phyloP scores from a whole-genome alignment of 345 rosid genomes.

The Turritis glabra region DNA sequence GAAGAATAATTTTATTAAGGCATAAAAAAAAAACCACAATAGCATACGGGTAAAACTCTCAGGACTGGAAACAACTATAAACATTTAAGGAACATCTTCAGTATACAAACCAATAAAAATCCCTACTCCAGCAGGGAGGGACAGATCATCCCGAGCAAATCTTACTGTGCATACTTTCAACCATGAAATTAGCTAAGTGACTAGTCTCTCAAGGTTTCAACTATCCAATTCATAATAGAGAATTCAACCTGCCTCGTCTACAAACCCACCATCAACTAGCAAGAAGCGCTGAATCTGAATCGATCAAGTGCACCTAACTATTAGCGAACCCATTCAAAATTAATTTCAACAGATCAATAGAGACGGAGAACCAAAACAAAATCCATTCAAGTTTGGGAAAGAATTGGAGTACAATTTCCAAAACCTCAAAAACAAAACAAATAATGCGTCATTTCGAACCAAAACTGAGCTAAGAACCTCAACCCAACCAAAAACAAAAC shows the following conservation, averaged over 20 bases:
- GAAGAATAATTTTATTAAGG: constrained; percentile 8
- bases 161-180: neutral
- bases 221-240: neutral
- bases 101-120: neutral
- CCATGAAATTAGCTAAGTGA: constrained; percentile 21
- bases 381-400: neutral
- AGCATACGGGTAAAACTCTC: neutral
- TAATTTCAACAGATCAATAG: neutral
- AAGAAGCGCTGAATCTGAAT: neutral
- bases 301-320: constrained; percentile 22
- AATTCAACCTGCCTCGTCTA: neutral
- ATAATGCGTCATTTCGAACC: neutral
- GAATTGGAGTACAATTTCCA: neutral
- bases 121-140: neutral
- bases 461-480: constrained; percentile 7
- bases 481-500: neutral
- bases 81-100: neutral
- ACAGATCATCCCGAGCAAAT: neutral
- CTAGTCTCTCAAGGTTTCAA: neutral
- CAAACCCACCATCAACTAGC: neutral
- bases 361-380: neutral
- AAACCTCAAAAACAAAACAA: constrained; percentile 18
- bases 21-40: neutral
- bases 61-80: neutral
- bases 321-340: neutral